Percentiles rank a stretch among this genome's conserved stretches.
Evolutionary conservation across 805 yeast genomes (phyloP).

Genomic region (Ogataea naganishii): DNA sequence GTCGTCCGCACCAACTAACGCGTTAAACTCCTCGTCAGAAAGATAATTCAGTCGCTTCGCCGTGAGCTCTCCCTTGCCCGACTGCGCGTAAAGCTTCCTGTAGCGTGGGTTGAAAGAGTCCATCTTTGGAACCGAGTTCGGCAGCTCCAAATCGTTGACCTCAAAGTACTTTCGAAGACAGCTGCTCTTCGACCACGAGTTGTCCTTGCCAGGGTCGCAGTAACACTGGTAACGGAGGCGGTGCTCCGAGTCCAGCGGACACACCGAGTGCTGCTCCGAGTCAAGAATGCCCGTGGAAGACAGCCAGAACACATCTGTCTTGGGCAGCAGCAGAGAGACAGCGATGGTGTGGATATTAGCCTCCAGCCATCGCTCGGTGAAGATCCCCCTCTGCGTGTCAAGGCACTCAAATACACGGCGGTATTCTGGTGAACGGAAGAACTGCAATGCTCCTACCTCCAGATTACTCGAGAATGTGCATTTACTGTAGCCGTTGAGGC

Average conservation of each 20-base stretch:
- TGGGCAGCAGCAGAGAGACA: conserved; percentile 29
- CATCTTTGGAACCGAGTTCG: conserved; percentile 9
- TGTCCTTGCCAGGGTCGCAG: conserved; percentile 19
- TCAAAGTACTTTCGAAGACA: conserved; percentile 35
- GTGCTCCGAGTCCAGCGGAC: conserved; percentile 10
- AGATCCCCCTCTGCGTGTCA: conserved; percentile 43
- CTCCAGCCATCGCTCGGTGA: conserved; percentile 55
- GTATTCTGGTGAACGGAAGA: conserved; percentile 39
- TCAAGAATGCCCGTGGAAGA: conserved; percentile 24
- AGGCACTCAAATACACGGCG: conserved; percentile 33
- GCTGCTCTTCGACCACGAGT: conserved; percentile 39
- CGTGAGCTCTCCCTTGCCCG: conserved; percentile 2
- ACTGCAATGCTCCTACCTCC: conserved; percentile 44
- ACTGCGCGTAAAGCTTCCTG: conserved; percentile 1
- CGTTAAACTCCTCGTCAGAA: conserved; percentile 4
- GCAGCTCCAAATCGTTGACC: conserved; percentile 10
- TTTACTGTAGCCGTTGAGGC: conserved; percentile 28
- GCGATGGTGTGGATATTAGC: conserved; percentile 36
- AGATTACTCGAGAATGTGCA: conserved; percentile 58
- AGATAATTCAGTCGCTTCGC: conserved; percentile 1
- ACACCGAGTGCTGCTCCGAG: conserved; percentile 7
- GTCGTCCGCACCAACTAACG: conserved; percentile 1
- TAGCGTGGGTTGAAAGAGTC: conserved; percentile 1
- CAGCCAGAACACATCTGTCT: conserved; percentile 42
- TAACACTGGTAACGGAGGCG: conserved; percentile 13